Evolutionary conservation across 768 basidiomycete genomes (phyloP).

Genomic region (Wakefieldia striispora): DNA sequence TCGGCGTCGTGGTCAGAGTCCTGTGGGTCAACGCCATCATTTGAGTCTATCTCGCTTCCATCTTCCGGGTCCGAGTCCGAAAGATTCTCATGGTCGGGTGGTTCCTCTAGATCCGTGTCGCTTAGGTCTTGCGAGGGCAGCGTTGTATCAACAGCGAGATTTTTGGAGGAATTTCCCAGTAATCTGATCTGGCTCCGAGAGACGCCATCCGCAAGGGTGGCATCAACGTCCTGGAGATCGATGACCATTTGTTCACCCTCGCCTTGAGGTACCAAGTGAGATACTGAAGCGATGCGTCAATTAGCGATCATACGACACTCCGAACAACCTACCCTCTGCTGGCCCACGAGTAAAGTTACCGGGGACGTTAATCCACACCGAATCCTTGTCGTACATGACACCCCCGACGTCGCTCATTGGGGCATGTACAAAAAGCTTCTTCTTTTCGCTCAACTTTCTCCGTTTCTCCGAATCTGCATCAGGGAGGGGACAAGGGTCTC

Average conservation of each 20-base stretch:
- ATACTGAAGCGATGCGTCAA: conserved; percentile 41
- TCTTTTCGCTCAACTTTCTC: conserved; percentile 92
- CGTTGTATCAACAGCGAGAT: conserved; percentile 47
- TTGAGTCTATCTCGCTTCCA: neutral
- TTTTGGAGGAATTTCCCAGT: conserved; percentile 76
- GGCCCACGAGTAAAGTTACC: conserved; percentile 89
- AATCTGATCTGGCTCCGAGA: conserved; percentile 79
- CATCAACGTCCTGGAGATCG: conserved; percentile 83
- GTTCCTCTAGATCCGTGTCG: conserved; percentile 35
- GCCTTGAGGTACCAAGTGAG: conserved; percentile 70
- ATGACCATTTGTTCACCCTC: conserved; percentile 99
- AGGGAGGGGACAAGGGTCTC: conserved; percentile 96
- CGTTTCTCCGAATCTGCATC: conserved; percentile 88
- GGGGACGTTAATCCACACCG: conserved; percentile 96
- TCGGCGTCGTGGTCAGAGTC: neutral
- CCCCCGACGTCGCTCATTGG: conserved; percentile 99
- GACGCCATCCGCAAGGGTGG: conserved; percentile 83
- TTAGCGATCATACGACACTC: neutral
- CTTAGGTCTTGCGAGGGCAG: conserved; percentile 31
- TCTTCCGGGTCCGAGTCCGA: conserved; percentile 17
- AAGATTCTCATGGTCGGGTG: conserved; percentile 1
- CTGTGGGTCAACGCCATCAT: neutral
- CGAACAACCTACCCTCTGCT: conserved; percentile 48
- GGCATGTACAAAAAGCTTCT: conserved; percentile 87
- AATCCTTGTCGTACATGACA: conserved; percentile 96